Evolutionary conservation across 345 rosid genomes (phyloP), one percentile per base, ranked within the genome.

Genomic region (Boechera retrofracta): DNA sequence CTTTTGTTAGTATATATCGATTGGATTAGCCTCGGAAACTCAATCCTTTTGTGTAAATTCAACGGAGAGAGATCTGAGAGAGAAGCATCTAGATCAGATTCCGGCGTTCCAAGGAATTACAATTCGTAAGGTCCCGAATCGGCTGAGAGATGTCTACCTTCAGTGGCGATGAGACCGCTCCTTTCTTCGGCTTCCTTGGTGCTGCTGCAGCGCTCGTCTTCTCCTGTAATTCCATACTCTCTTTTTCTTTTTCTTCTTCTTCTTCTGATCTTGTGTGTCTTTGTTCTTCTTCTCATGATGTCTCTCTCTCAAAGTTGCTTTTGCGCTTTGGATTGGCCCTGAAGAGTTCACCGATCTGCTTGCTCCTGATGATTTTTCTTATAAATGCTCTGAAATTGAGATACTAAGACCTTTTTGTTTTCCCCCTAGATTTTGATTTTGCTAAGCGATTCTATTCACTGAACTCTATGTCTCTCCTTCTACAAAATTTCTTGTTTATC

Each of bases 101-200:
- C 72, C 69, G 35, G 7, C 56, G 36, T 21, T 1, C 45, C 7
- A 35, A 59, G 13, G 63, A 58, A 58, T 15, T 26, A 59, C 5
- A 35, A 18, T 32, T 68, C 41, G 26, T 65, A 58, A 80, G 87
- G 83, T 85, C 84, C 67, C 68, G 41, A 18, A 31, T 56, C 79
- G 52, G 2, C 71, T 41, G n/a, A 71, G 36, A 73, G 36, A 79
- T 79, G 80, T 75, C 83, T 76, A 59, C 80, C 0, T 80, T 80
- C 70, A 80, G 80, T 71, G 83, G 83, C 70, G 83, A 80, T 80
- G 83, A 80, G 42, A 80, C 83, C 12, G 83, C 83, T 9, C 83
- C 80, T 54, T 80, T 80, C 80, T 80, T 80, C 38, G 83, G 83
- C 55, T 80, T 80, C 83, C 83, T 80, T 18, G 83, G 83, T 51